Percentiles rank a stretch among this genome's conserved stretches.
These are phyloP conservation scores for Bothriochloa decipiens DNA, from an alignment of 176 grass and related monocot genomes.

Conservation along the genomic window DNA sequence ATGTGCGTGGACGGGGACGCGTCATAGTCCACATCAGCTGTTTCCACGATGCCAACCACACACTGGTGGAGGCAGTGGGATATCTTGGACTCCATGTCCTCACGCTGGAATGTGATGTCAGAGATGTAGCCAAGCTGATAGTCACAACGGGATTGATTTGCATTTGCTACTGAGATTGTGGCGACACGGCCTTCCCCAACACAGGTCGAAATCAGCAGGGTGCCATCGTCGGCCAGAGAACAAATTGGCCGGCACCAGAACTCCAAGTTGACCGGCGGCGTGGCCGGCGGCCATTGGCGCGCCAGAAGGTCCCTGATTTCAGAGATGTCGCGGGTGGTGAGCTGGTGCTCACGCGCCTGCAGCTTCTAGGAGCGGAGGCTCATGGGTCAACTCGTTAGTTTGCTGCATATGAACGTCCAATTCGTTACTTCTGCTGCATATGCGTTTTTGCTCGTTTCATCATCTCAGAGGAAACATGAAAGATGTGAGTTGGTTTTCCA, in stretches of 20 bases:
- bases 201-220: neutral
- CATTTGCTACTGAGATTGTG: neutral
- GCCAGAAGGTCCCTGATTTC: neutral
- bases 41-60: too few species aligned
- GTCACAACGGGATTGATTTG: neutral
- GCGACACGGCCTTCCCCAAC: neutral
- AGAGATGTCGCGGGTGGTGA: neutral
- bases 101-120: neutral
- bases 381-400: too few species aligned
- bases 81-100: neutral
- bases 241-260: neutral
- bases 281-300: neutral
- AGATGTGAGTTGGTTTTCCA: too few species aligned
- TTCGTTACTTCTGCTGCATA: too few species aligned
- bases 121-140: neutral
- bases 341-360: neutral
- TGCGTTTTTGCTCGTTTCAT: too few species aligned
- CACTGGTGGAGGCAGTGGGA: neutral
- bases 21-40: neutral
- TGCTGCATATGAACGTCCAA: too few species aligned
- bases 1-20: neutral
- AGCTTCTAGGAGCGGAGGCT: too few species aligned
- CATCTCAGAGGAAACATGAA: too few species aligned
- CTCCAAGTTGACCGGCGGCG: neutral
- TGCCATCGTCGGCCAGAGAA: neutral